These are phyloP conservation scores for Globisporangium okanoganense DNA, from an alignment of 352 stramenopile species.

Conservation along the genomic window DNA sequence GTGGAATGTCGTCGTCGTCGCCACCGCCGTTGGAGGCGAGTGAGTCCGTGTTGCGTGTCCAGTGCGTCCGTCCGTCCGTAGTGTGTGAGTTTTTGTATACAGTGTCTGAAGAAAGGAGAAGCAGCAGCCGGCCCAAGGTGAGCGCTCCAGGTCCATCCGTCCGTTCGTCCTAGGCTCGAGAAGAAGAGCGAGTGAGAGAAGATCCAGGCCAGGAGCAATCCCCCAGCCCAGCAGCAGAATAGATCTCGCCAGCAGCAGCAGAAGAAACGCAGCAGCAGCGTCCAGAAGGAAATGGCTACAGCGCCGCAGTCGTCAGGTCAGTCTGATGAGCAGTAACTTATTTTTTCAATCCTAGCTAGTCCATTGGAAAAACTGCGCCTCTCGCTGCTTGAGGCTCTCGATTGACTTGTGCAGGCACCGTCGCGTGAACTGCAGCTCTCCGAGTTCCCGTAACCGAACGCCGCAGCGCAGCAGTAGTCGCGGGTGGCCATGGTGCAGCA, in stretches of 20 bases:
- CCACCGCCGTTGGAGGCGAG: background rate
- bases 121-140: background rate
- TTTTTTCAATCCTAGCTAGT: constrained; percentile 18
- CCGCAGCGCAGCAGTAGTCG: constrained; percentile 53
- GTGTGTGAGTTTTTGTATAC: constrained; percentile 9
- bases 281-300: constrained; percentile 8
- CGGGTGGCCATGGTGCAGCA: constrained; percentile 44
- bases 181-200: constrained; percentile 1
- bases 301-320: background rate
- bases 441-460: constrained; percentile 42
- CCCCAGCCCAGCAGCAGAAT: constrained; percentile 5
- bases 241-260: constrained; percentile 4
- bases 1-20: constrained; percentile 2
- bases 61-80: constrained; percentile 11
- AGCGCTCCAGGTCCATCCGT: constrained; percentile 3
- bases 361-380: constrained; percentile 54
- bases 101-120: constrained; percentile 4
- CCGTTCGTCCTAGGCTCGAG: background rate
- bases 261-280: background rate
- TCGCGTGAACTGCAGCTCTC: constrained; percentile 37
- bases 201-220: constrained; percentile 8
- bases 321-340: constrained; percentile 35
- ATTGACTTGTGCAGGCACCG: constrained; percentile 35
- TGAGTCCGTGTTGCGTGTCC: constrained; percentile 5
- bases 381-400: constrained; percentile 28